Percentiles rank a stretch among this genome's conserved stretches.
Evolutionary conservation across 2,329 filamentous ascomycete genomes (phyloP).

Genomic region (Zelopaecilomyces penicillatus): DNA sequence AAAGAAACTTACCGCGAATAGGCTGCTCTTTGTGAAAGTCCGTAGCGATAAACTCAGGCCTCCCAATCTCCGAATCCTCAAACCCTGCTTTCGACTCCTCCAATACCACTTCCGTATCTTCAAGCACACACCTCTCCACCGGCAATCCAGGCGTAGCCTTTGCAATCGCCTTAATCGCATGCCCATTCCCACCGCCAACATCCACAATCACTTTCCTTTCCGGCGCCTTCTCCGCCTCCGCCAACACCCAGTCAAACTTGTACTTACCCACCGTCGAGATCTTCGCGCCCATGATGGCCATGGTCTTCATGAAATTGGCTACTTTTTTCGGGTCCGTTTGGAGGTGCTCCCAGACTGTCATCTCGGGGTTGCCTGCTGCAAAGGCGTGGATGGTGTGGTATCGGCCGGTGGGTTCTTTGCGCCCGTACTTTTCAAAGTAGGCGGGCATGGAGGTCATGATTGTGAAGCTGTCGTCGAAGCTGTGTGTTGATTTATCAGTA

Average conservation of each 20-base stretch:
- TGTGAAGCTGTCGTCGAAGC: not conserved
- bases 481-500: not conserved
- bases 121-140: slow-evolving; percentile 8
- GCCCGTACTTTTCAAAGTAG: slow-evolving; percentile 6
- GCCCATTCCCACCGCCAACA: slow-evolving; percentile 13
- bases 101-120: slow-evolving; percentile 11
- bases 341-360: slow-evolving; percentile 24
- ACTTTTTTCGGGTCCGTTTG: slow-evolving; percentile 15
- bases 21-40: slow-evolving; percentile 16
- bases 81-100: slow-evolving; percentile 10
- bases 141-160: slow-evolving; percentile 1
- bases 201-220: slow-evolving; percentile 11
- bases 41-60: slow-evolving; percentile 2
- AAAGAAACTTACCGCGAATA: slow-evolving; percentile 5
- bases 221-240: not conserved
- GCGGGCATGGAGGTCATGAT: not conserved
- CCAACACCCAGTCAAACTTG: not conserved
- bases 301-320: slow-evolving; percentile 15
- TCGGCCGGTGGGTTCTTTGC: slow-evolving; percentile 19
- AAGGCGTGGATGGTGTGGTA: slow-evolving; percentile 20
- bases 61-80: slow-evolving; percentile 6
- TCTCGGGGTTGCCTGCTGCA: slow-evolving; percentile 18
- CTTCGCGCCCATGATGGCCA: not conserved
- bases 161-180: slow-evolving; percentile 13
- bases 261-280: not conserved